Base-by-base conservation (phyloP, 1,284 basidiomycete genomes). In the Ceratobasidium sp. region DNA sequence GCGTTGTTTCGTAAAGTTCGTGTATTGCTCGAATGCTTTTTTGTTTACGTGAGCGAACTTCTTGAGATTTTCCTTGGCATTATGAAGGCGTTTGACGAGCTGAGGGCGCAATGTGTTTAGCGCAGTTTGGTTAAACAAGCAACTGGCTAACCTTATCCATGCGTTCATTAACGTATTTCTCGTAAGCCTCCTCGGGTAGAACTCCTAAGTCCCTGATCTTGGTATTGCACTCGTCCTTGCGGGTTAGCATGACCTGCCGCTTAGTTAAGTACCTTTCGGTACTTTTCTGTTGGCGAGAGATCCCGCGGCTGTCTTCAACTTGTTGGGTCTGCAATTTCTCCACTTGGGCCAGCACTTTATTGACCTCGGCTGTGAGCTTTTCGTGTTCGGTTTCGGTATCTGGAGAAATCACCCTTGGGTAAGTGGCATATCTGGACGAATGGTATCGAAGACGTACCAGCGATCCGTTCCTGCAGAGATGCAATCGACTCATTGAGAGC, bases 41-140 rank as follows among this genome's bases (percentile, higher is more conserved):
- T 99, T 99, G 84, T 99, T 99, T 73, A 99, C 96, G 77, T 98
- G 96, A 0, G 94, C 91, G 75, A 95, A 99, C 79, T 96, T 96
- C 79, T 96, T 98, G 72, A 99, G 82, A 32, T 87, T 87, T 75
- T 98, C 95, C 75, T 98, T 96, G 73, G 95, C 89, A 27, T 85
- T 85, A 76, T 97, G 95, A 40, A 99, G 84, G 73, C 90, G 91
- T 81, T 93, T 96, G 74, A 96, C 86, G 42, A 99, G 84, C 93
- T 96, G 74, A 22, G 22, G 29, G 32, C 13, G 13, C 20, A 32
- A 62, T 56, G 55, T 20, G 17, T 25, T n/a, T 25, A 20, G n/a
- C 35, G 22, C 34, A 22, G n/a, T 12, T 20, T 52, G 12, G 53
- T 29, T 43, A 32, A 10, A 47, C 49, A 54, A 31, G 8, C 1